These are phyloP conservation scores for Phialocephala subalpina DNA, from an alignment of 2,329 filamentous ascomycete genomes.

Conservation along the genomic window DNA sequence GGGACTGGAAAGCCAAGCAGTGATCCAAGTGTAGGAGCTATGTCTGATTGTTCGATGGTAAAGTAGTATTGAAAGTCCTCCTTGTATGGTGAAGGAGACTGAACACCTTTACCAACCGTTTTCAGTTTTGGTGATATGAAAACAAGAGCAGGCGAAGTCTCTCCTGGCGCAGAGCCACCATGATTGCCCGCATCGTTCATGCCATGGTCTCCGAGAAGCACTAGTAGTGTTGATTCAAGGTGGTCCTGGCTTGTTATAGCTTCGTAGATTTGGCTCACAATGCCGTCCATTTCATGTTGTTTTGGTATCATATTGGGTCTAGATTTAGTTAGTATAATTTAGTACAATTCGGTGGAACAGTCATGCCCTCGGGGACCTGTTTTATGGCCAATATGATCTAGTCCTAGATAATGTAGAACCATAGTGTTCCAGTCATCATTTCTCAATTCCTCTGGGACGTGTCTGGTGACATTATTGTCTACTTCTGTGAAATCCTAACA, in stretches of 20 bases:
- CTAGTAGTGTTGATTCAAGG: constrained; percentile 79
- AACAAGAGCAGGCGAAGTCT: constrained; percentile 91
- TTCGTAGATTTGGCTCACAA: constrained; percentile 78
- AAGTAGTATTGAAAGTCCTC: constrained; percentile 85
- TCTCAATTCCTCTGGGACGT: constrained; percentile 79
- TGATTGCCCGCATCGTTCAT: constrained; percentile 99
- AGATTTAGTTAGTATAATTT: constrained; percentile 29
- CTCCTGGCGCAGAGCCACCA: constrained; percentile 90
- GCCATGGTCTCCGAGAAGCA: constrained; percentile 94
- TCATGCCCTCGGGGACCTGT: constrained; percentile 81
- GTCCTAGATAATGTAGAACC: constrained; percentile 92
- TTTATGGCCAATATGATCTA: constrained; percentile 98
- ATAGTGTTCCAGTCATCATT: constrained; percentile 89
- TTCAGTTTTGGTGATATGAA: constrained; percentile 89
- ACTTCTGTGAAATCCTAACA: constrained; percentile 94
- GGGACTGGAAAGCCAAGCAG: constrained; percentile 89
- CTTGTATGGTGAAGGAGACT: constrained; percentile 64
- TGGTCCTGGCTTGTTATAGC: constrained; percentile 77
- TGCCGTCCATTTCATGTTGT: constrained; percentile 90
- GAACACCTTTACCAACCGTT: constrained; percentile 53
- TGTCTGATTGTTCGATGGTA: constrained; percentile 90
- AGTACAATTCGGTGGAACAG: neutral
- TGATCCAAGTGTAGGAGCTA: constrained; percentile 87
- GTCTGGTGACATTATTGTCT: constrained; percentile 94
- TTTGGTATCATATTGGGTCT: constrained; percentile 93